Base-by-base conservation (phyloP, 2,329 filamentous ascomycete genomes). In the Emmonsiellopsis sp. region DNA sequence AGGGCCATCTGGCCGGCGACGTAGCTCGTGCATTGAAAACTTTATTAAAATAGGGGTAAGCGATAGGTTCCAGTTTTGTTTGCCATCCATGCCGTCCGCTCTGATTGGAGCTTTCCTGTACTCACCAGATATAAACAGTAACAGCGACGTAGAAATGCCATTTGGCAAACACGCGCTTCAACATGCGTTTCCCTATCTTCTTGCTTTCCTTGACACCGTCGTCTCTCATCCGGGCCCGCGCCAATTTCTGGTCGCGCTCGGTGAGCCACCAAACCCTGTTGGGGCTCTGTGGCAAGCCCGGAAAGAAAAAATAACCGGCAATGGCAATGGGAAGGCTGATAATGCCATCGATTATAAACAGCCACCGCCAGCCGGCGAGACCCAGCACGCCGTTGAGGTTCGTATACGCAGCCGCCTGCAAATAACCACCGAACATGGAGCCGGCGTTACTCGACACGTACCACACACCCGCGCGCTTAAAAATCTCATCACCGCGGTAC, bases 401-500 rank as follows among this genome's bases (percentile, higher is more conserved):
- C 16, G 73, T 75, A 61, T 80, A 79, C 0, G 76, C 76, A 0
- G 75, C 78, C 0, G 79, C 74, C 65, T 80, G 78, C 0, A 82
- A 67, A 54, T 80, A 81, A 1, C 79, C 79, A 13, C 76, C 77
- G 47, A 81, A 76, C 75, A 82, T 79, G n/a, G 70, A 67, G 0
- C 77, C 79, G 0, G 80, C 68, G 5, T 74, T 76, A 7, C 78
- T 76, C 8, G 85, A 85, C 0, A 86, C 86, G 60, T 89, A 90
- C 70, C 89, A 89, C 55, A 89, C 71, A 37, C 84, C 84, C 1
- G 88, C 73, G 2, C 86, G 79, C 9, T 84, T 75, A 6, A 84
- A 85, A 3, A 89, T 76, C 64, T 89, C 85, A 34, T 80, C 82
- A 52, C 85, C 78, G 10, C 84, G 79, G 65, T 89, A 89, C 66